Evolutionary conservation across 2,329 filamentous ascomycete genomes (phyloP), one percentile per base, ranked within the genome.

Genomic region (Fusarium graminum): DNA sequence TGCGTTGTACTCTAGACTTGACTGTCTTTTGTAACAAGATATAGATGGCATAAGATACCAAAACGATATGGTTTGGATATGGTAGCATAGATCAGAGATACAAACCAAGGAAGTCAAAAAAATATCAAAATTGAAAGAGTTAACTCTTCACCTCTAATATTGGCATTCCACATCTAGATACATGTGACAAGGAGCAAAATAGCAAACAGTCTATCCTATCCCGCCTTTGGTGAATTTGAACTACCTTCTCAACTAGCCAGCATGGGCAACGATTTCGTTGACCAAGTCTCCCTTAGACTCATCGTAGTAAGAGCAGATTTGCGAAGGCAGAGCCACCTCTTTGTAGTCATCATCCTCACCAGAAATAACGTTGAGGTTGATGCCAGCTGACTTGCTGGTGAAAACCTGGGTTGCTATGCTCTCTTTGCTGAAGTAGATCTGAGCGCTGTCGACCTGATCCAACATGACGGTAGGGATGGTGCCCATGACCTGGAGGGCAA

Each of bases 211-310:
- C 59, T 68, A 65, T 67, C 47, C 60, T 69, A 72, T 34, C 63
- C 53, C 51, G 67, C 62, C 55, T 59, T 32, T 36, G 30, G 53
- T 38, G 58, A 55, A 72, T 68, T 54, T 52, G 72, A 72, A 30
- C 26, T 42, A n/a, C 19, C 25, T 38, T 40, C 16, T 19, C 19
- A 19, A 11, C 42, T 84, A 97, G 56, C 94, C 94, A 66, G 92
- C 88, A 80, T 98, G 94, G 74, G 95, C 93, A 17, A 99, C 95
- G 77, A 99, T 98, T 85, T 98, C 94, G 74, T 89, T 97, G 28
- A 94, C 86, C 65, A 98, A 76, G 67, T 91, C 88, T 22, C 92
- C 91, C 78, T 93, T 86, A 49, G 76, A 82, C 78, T 90, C 76
- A 58, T 92, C 82, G 87, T 84, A 85, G 84, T 92, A 83, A 75